Evolutionary conservation across 2,329 filamentous ascomycete species (phyloP).

Genomic region (Didymellaceae sp.): DNA sequence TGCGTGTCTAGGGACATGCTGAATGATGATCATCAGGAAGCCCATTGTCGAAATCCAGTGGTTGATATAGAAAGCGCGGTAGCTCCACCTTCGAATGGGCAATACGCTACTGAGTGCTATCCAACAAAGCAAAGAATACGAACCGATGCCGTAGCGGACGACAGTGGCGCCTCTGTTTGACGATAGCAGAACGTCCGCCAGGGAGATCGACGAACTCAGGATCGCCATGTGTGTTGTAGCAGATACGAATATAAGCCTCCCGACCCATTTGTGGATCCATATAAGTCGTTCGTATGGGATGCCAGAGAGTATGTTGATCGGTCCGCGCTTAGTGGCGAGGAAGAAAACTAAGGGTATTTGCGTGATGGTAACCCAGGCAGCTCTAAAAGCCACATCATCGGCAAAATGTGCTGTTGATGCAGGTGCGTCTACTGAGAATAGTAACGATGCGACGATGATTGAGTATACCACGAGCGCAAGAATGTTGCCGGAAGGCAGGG

Average conservation of each 20-base stretch:
- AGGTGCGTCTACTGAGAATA: slow-evolving; percentile 33
- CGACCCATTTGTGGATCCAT: slow-evolving; percentile 36
- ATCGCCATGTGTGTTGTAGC: slow-evolving; percentile 35
- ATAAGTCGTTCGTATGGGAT: slow-evolving; percentile 34
- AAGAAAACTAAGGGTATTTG: slow-evolving; percentile 39
- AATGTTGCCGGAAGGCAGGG: slow-evolving; percentile 17
- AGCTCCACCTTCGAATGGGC: slow-evolving; percentile 33
- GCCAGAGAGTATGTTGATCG: slow-evolving; percentile 26
- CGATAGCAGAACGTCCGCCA: slow-evolving; percentile 28
- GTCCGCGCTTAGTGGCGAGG: slow-evolving; percentile 35
- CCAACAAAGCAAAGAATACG: slow-evolving; percentile 35
- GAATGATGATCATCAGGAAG: slow-evolving; percentile 29
- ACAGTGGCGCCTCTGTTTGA: slow-evolving; percentile 26
- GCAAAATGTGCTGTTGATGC: slow-evolving; percentile 29
- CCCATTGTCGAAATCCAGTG: slow-evolving; percentile 32
- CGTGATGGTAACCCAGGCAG: slow-evolving; percentile 38
- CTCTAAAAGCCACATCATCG: slow-evolving; percentile 40
- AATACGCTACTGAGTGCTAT: slow-evolving; percentile 32
- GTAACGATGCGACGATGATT: slow-evolving; percentile 9
- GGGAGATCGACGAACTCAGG: slow-evolving; percentile 34
- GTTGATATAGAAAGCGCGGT: slow-evolving; percentile 36
- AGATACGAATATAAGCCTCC: slow-evolving; percentile 31
- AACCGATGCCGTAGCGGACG: slow-evolving; percentile 32
- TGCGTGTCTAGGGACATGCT: slow-evolving; percentile 36
- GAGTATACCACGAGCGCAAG: slow-evolving; percentile 16